Evolutionary conservation across 371 early-diverging fungal species (phyloP).

Genomic region (Apophysomyces sp.): DNA sequence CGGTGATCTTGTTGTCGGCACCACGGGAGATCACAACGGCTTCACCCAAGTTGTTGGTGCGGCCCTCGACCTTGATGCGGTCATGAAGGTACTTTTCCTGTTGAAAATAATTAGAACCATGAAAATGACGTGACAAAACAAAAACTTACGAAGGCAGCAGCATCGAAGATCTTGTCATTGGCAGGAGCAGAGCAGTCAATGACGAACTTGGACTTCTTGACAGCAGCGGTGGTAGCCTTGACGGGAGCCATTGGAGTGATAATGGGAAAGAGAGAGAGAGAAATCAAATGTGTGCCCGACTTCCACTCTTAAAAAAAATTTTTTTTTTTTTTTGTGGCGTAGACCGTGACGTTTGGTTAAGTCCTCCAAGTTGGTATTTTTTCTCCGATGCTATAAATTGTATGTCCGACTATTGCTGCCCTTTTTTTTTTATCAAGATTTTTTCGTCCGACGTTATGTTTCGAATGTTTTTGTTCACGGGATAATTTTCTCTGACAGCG

Average conservation of each 20-base stretch:
- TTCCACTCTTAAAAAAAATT: not conserved
- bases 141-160: constrained; percentile 84
- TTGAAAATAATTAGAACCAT: not conserved
- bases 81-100: constrained; percentile 96
- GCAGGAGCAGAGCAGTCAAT: constrained; percentile 95
- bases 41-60: constrained; percentile 94
- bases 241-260: constrained; percentile 46
- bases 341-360: not conserved
- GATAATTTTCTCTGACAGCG: not conserved
- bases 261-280: constrained; percentile 23
- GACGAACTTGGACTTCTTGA: constrained; percentile 75
- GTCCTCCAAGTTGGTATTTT: too few species aligned
- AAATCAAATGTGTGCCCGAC: too few species aligned
- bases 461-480: too few species aligned
- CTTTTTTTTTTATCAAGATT: not conserved
- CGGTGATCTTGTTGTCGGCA: constrained; percentile 72
- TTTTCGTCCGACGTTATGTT: not conserved
- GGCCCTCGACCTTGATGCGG: constrained; percentile 97
- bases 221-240: constrained; percentile 40
- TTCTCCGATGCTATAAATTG: too few species aligned
- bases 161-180: constrained; percentile 95
- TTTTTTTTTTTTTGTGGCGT: constrained; percentile 13
- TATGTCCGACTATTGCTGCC: not conserved
- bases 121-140: not conserved
- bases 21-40: constrained; percentile 82